These are phyloP conservation scores for Murraya paniculata DNA, from an alignment of 345 rosid species.

Conservation along the genomic window DNA sequence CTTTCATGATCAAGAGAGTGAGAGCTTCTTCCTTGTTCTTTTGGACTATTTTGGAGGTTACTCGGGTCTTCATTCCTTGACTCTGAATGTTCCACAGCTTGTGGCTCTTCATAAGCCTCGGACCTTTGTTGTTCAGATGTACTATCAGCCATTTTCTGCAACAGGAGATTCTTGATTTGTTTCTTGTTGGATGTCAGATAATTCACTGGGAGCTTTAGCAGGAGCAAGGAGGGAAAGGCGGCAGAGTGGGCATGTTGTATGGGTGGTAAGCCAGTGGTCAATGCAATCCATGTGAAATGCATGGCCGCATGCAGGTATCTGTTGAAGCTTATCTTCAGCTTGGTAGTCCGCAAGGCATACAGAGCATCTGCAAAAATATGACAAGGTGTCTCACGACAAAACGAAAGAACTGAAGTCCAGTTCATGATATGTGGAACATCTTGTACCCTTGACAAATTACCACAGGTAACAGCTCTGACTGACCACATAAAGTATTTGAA, in stretches of 20 bases:
- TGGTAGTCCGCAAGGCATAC: conserved; percentile 85
- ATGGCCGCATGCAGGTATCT: conserved; percentile 76
- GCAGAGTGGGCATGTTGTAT: conserved; percentile 90
- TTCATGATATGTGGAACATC: neutral
- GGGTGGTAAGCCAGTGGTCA: conserved; percentile 80
- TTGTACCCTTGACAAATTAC: neutral
- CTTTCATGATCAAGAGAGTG: conserved; percentile 14
- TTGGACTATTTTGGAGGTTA: neutral
- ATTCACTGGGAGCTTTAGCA: conserved; percentile 27
- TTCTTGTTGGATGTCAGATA: conserved; percentile 30
- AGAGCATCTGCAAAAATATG: conserved; percentile 51
- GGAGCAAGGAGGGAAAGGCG: conserved; percentile 66
- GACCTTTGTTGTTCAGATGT: conserved; percentile 19
- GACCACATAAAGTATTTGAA: neutral
- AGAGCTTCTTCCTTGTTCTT: conserved; percentile 23
- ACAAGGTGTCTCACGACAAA: neutral
- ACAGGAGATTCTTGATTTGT: conserved; percentile 18
- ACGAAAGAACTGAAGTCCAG: neutral
- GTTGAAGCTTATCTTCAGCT: conserved; percentile 83
- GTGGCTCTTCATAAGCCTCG: conserved; percentile 25
- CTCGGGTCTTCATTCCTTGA: conserved; percentile 18
- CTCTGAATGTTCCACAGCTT: conserved; percentile 15
- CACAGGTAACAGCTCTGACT: neutral
- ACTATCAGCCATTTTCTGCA: conserved; percentile 13
- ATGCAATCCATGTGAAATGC: conserved; percentile 93